phyloP scores from a whole-genome alignment of 352 stramenopile genomes.

The Globisporangium takayamanum region DNA sequence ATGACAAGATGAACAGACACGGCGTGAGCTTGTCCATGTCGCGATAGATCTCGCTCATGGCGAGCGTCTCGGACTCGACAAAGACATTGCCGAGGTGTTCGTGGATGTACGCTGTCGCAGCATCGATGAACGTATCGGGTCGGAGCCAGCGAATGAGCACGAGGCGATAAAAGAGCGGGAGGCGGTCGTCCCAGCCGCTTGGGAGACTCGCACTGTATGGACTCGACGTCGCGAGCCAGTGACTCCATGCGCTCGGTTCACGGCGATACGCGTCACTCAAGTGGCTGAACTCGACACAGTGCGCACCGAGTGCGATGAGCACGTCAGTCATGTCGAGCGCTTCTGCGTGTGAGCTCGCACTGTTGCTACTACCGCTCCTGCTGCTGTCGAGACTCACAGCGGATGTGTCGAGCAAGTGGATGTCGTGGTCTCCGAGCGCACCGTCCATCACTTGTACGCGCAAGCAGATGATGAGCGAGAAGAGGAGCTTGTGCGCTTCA shows the following conservation, averaged over 20 bases:
- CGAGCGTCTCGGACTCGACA: conserved; percentile 7
- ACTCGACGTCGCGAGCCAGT: conserved; percentile 31
- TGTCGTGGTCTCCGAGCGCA: conserved; percentile 27
- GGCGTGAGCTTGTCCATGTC: conserved; percentile 61
- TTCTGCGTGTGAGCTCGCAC: background rate
- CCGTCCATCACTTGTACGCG: conserved; percentile 41
- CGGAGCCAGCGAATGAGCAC: conserved; percentile 55
- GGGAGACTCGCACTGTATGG: conserved; percentile 35
- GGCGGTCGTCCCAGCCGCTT: conserved; percentile 18
- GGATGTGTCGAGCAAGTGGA: conserved; percentile 28
- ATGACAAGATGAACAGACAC: conserved; percentile 71
- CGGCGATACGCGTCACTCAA: conserved; percentile 38
- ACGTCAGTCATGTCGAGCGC: conserved; percentile 14
- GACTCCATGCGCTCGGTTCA: conserved; percentile 31
- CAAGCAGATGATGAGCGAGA: conserved; percentile 52
- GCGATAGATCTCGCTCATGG: conserved; percentile 42
- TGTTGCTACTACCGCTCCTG: background rate
- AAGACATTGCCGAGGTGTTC: conserved; percentile 28
- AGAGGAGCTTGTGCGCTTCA: conserved; percentile 54
- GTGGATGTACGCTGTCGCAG: conserved; percentile 33
- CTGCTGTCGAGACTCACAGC: conserved; percentile 6
- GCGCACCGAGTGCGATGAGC: conserved; percentile 24
- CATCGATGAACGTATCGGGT: conserved; percentile 36
- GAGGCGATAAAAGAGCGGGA: conserved; percentile 44
- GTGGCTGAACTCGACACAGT: conserved; percentile 16